phyloP scores from a whole-genome alignment of 2,329 filamentous ascomycete genomes.

The Paraphaeosphaeria minitans region DNA sequence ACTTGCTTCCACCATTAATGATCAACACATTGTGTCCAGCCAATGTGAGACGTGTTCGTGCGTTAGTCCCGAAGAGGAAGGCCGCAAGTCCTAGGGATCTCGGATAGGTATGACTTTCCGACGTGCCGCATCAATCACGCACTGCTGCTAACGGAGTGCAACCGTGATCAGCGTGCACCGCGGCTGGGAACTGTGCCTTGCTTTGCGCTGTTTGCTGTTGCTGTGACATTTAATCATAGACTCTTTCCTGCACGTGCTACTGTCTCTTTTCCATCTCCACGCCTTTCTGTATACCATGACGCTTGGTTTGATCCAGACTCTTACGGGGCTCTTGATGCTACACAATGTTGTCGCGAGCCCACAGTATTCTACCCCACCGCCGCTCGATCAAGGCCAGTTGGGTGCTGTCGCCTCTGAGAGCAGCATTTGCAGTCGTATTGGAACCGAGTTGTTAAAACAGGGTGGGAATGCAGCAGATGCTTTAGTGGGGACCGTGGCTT shows the following conservation, averaged over 20 bases:
- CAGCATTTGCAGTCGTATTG: slow-evolving; percentile 53
- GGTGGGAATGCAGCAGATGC: slow-evolving; percentile 60
- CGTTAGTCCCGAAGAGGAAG: too few species aligned
- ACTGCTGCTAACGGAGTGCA: background rate
- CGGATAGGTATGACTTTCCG: background rate
- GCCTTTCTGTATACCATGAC: slow-evolving; percentile 26
- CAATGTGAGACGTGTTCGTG: background rate
- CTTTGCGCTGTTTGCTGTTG: background rate
- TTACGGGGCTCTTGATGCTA: slow-evolving; percentile 35
- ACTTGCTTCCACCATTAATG: too few species aligned
- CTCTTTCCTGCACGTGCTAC: slow-evolving; percentile 16
- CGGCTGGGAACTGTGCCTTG: background rate
- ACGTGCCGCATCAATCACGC: background rate
- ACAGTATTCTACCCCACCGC: slow-evolving; percentile 20
- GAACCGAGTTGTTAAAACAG: slow-evolving; percentile 51
- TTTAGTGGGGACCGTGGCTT: slow-evolving; percentile 54
- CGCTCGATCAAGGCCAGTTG: slow-evolving; percentile 31
- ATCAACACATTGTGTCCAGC: background rate
- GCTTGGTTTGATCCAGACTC: slow-evolving; percentile 23
- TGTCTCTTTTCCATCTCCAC: slow-evolving; percentile 14
- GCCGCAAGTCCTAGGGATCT: background rate
- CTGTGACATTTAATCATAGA: background rate
- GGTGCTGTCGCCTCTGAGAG: slow-evolving; percentile 56
- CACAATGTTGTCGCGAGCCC: slow-evolving; percentile 28
- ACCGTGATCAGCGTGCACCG: background rate